Conservation (phyloP, 768 basidiomycete genomes). For the Psilocybe tampanensis region DNA sequence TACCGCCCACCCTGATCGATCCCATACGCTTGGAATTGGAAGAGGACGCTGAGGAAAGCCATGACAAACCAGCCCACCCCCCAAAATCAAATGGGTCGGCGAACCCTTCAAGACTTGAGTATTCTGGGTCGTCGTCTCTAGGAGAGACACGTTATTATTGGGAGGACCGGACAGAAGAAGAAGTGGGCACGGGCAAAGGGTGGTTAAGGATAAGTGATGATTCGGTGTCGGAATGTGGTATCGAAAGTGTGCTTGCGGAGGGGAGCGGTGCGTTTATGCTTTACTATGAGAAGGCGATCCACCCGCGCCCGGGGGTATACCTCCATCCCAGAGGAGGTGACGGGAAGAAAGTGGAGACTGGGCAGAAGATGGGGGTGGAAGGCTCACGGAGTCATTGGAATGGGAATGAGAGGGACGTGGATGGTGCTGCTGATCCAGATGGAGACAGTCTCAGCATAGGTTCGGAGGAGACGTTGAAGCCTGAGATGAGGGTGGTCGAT, state of each 20-base stretch:
- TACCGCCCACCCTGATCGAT: conserved; percentile 35
- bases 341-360: neutral
- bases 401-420: conserved; percentile 4
- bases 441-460: conserved; percentile 32
- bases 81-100: conserved; percentile 9
- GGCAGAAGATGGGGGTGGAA: conserved; percentile 6
- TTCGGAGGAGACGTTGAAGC: conserved; percentile 70
- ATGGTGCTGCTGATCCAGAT: conserved; percentile 17
- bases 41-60: conserved; percentile 23
- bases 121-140: conserved; percentile 18
- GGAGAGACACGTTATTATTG: conserved; percentile 49
- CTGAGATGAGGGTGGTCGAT: conserved; percentile 45
- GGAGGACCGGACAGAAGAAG: conserved; percentile 48
- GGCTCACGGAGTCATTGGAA: conserved; percentile 7
- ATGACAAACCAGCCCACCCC: too few relatives aligned
- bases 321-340: neutral
- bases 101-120: neutral
- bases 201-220: conserved; percentile 94
- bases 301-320: conserved; percentile 30
- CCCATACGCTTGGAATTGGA: conserved; percentile 26
- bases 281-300: conserved; percentile 79
- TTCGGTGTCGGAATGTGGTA: conserved; percentile 71
- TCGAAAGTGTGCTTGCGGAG: conserved; percentile 74
- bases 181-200: conserved; percentile 53
- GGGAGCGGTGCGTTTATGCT: conserved; percentile 87